phyloP scores from a whole-genome alignment of 2,329 filamentous ascomycete species.

The Verticillium albo-atrum region DNA sequence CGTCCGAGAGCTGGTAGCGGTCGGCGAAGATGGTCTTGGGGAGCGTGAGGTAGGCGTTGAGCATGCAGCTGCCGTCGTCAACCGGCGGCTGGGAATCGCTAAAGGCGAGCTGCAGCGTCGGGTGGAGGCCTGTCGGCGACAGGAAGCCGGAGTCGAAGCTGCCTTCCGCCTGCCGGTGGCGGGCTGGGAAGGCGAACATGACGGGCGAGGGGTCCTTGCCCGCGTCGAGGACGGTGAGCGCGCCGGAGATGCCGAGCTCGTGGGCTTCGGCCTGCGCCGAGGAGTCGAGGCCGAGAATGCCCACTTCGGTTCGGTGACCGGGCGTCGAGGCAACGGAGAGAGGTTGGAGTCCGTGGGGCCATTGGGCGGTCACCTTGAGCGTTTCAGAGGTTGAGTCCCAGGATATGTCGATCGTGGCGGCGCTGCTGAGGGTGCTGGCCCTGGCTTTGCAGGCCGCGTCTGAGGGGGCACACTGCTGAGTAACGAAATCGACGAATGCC shows the following conservation, averaged over 20 bases:
- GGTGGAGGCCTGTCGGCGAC: slow-evolving; percentile 77
- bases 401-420: slow-evolving; percentile 70
- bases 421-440: slow-evolving; percentile 39
- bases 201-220: slow-evolving; percentile 68
- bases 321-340: slow-evolving; percentile 35
- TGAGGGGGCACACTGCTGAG: slow-evolving; percentile 40
- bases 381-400: slow-evolving; percentile 65
- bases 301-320: slow-evolving; percentile 68
- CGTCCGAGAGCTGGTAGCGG: slow-evolving; percentile 75
- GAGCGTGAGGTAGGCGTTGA: slow-evolving; percentile 79
- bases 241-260: slow-evolving; percentile 74
- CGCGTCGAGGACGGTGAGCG: slow-evolving; percentile 74
- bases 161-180: slow-evolving; percentile 51
- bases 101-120: slow-evolving; percentile 67
- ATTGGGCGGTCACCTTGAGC: slow-evolving; percentile 62
- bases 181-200: slow-evolving; percentile 77
- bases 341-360: slow-evolving; percentile 42
- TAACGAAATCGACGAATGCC: slow-evolving; percentile 48
- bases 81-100: slow-evolving; percentile 45
- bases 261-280: slow-evolving; percentile 58
- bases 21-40: slow-evolving; percentile 81
- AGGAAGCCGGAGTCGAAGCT: slow-evolving; percentile 62
- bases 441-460: slow-evolving; percentile 46
- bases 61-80: slow-evolving; percentile 55
- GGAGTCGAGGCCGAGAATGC: slow-evolving; percentile 65